A percentile compares a stretch with the other conserved stretches of the same genome.
Conservation (phyloP, 306 rosid species). For the Vigna hirtella region DNA sequence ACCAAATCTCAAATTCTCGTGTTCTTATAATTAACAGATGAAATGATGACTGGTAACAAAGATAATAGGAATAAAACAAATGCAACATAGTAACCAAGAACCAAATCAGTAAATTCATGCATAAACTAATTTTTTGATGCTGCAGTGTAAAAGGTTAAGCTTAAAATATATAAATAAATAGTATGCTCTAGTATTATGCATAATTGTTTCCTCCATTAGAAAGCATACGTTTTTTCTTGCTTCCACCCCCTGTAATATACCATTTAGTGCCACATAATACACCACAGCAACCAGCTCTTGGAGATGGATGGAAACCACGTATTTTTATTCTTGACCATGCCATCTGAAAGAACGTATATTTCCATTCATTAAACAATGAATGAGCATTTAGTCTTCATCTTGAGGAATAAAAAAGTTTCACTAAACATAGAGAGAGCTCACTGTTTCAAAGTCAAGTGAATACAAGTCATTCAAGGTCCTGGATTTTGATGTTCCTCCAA, state of each 20-base stretch:
- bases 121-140: background rate
- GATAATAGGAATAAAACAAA: slow-evolving; percentile 4
- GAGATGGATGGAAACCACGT: slow-evolving; percentile 88
- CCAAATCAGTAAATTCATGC: background rate
- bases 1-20: background rate
- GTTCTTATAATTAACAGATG: background rate
- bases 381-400: slow-evolving; percentile 20
- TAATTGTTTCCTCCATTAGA: slow-evolving; percentile 9
- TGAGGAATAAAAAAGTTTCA: slow-evolving; percentile 36
- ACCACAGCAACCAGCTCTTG: slow-evolving; percentile 89
- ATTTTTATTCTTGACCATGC: slow-evolving; percentile 93
- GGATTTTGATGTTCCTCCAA: slow-evolving; percentile 93
- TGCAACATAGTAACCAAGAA: background rate
- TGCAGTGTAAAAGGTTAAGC: background rate
- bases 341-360: slow-evolving; percentile 67
- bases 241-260: slow-evolving; percentile 95
- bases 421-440: slow-evolving; percentile 38
- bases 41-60: background rate
- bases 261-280: slow-evolving; percentile 86
- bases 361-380: slow-evolving; percentile 43
- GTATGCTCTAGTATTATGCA: background rate
- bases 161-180: slow-evolving; percentile 22
- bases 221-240: slow-evolving; percentile 84
- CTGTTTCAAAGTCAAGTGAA: slow-evolving; percentile 95
- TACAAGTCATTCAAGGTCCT: slow-evolving; percentile 81